Evolutionary conservation across 345 rosid species (phyloP), one percentile per base, ranked within the genome.

Genomic region (Limnanthes douglasii): DNA sequence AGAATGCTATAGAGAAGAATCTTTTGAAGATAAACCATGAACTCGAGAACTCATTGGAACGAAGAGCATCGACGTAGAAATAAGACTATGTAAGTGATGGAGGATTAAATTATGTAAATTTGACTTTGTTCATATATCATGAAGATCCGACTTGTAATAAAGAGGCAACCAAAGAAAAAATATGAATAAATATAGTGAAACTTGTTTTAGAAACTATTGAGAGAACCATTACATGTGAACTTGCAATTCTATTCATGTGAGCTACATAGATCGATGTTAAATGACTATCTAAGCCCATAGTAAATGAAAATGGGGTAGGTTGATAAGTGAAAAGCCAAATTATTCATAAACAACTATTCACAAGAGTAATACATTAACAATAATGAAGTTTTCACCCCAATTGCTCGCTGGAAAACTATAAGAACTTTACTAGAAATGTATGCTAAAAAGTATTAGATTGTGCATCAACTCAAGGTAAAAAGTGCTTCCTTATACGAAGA

Each of bases 401-500:
- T n/a, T n/a, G n/a, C 11, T n/a, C 11, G 7, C 11, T 27, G 31
- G 31, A 27, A 8, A 8, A 27, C 20, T 8, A 19, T 11, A 10
- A 37, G 10, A 21, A 15, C 9, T 19, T 5, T 37, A 8, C 20
- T 16, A 14, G 5, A 21, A 17, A 6, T 37, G 22, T 26, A 26
- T 8, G 27, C 42, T n/a, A 26, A 21, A 11, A 8, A 21, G 1
- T 4, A 15, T 3, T 38, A 28, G 27, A 11, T 10, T 18, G 21
- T 38, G 9, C 12, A 18, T 38, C 42, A 38, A 9, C 42, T 38
- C 1, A 28, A 38, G 11, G 42, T 38, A 4, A 38, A 38, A 5
- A 15, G 22, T 15, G 29, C 42, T n/a, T 38, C 21, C 12, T 6
- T 38, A 1, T 16, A 31, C 14, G 34, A 16, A 31, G 34, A 31